Evolutionary conservation across 352 stramenopile genomes (phyloP).

Genomic region (Labyrinthula sp.): DNA sequence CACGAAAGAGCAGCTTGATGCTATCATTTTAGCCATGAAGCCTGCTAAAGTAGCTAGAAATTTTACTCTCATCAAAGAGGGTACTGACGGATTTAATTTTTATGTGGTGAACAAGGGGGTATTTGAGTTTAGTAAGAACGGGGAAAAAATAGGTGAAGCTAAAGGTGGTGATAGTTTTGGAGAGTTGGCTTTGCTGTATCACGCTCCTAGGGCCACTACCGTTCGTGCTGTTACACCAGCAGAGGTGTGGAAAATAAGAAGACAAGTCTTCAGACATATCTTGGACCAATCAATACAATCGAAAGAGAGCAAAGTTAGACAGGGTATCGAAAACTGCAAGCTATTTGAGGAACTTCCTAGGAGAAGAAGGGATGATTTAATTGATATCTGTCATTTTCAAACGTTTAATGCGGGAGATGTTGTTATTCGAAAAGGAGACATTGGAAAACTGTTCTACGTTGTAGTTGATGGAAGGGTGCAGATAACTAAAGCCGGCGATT

Average conservation of each 20-base stretch:
- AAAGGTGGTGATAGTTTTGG: conserved; percentile 37
- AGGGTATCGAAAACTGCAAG: conserved; percentile 67
- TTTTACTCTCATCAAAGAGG: conserved; percentile 56
- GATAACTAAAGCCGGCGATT: conserved; percentile 12
- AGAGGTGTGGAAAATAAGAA: conserved; percentile 70
- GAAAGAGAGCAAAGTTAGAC: conserved; percentile 42
- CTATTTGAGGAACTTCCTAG: conserved; percentile 66
- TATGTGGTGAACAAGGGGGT: conserved; percentile 46
- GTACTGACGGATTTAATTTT: conserved; percentile 67
- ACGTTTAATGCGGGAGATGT: conserved; percentile 59
- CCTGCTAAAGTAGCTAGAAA: background rate
- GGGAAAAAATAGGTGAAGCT: conserved; percentile 5
- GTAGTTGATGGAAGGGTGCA: conserved; percentile 68
- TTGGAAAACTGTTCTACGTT: conserved; percentile 89
- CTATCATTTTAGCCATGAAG: conserved; percentile 12
- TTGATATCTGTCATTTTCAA: conserved; percentile 52
- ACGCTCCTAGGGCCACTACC: conserved; percentile 73
- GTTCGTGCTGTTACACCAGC: conserved; percentile 63
- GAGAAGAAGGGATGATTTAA: conserved; percentile 57
- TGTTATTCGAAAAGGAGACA: conserved; percentile 75
- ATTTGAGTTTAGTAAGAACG: conserved; percentile 19
- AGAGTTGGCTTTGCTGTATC: conserved; percentile 86
- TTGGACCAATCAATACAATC: conserved; percentile 59
- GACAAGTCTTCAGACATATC: conserved; percentile 63
- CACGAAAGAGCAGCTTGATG: conserved; percentile 20